Evolutionary conservation across 345 rosid species (phyloP).

Genomic region (Corchorus olitorius): DNA sequence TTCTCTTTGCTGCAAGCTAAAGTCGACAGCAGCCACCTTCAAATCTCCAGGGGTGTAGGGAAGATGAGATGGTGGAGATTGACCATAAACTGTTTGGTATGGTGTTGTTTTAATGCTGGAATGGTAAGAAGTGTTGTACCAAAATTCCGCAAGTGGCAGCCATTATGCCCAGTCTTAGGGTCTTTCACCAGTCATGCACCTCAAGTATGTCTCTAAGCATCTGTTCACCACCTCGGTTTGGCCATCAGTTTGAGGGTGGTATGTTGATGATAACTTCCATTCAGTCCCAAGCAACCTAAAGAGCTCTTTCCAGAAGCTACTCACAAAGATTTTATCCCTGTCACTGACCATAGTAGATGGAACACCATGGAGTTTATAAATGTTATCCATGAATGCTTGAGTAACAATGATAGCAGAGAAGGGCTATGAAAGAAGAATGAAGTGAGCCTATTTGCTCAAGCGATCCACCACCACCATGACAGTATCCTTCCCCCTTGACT

Average conservation of each 20-base stretch:
- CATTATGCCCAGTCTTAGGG: not conserved
- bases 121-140: not conserved
- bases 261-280: not conserved
- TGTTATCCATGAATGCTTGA: not conserved
- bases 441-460: not conserved
- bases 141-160: not conserved
- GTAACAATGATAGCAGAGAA: not conserved
- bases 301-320: too few relatives aligned
- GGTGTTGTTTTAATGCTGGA: too few relatives aligned
- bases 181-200: not conserved
- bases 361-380: not conserved
- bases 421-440: not conserved
- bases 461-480: not conserved
- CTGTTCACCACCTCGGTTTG: too few relatives aligned
- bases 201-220: not conserved
- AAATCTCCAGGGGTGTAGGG: too few relatives aligned
- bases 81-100: too few relatives aligned
- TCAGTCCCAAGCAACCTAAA: not conserved
- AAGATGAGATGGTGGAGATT: too few relatives aligned
- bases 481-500: too few relatives aligned
- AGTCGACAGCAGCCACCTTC: too few relatives aligned
- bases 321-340: not conserved
- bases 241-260: too few relatives aligned
- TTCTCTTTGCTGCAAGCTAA: too few relatives aligned
- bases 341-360: not conserved